phyloP scores from a whole-genome alignment of 805 yeast species.

The Candida morakotiae region DNA sequence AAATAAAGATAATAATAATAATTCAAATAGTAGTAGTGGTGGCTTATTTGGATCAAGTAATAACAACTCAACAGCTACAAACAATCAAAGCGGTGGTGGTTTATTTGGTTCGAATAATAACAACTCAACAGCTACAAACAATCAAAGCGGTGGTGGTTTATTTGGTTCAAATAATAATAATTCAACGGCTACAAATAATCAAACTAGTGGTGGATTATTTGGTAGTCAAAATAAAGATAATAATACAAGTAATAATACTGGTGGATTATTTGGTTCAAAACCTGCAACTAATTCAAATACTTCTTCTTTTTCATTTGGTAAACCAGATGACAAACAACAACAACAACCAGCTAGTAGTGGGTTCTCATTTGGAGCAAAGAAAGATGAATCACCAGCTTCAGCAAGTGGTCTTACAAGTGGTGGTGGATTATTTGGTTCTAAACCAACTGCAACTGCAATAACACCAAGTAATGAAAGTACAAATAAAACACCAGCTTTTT shows the following conservation, averaged over 20 bases:
- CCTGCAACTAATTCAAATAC: constrained; percentile 3
- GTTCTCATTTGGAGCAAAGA: constrained; percentile 11
- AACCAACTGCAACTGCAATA: constrained; percentile 1
- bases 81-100: constrained; percentile 15
- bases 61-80: background rate
- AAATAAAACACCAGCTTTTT: background rate
- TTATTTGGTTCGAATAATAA: constrained; percentile 12
- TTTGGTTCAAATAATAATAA: constrained; percentile 9
- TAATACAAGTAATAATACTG: constrained; percentile 6
- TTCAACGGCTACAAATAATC: constrained; percentile 4
- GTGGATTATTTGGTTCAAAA: constrained; percentile 8
- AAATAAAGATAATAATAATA: constrained; percentile 15
- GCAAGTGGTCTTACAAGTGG: constrained; percentile 5
- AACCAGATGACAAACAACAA: constrained; percentile 9
- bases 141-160: constrained; percentile 12
- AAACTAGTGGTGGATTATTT: constrained; percentile 8
- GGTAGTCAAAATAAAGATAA: constrained; percentile 10
- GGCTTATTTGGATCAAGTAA: constrained; percentile 9
- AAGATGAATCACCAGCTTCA: constrained; percentile 8
- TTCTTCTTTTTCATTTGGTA: too few species aligned
- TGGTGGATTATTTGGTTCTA: constrained; percentile 15
- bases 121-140: constrained; percentile 2
- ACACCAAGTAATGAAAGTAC: background rate
- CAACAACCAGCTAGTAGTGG: constrained; percentile 4
- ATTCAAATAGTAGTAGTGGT: constrained; percentile 6